Percentiles rank a stretch among this genome's conserved stretches.
These are phyloP conservation scores for Seminavis robusta DNA, from an alignment of 108 stramenopile species.

Conservation along the genomic window DNA sequence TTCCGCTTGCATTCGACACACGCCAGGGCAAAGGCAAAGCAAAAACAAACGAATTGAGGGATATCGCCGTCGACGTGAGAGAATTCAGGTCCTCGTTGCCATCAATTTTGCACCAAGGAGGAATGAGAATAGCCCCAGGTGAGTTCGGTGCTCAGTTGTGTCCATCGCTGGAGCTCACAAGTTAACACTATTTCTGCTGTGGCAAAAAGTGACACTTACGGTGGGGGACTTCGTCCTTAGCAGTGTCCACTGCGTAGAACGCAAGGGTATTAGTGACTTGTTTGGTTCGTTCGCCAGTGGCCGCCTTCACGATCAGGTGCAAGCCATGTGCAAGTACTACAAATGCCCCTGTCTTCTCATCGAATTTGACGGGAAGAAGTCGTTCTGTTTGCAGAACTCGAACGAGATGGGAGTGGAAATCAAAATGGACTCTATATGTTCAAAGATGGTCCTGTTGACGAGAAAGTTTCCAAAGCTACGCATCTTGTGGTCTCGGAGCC, in stretches of 20 bases:
- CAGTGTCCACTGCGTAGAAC: constrained; percentile 94
- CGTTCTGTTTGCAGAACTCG: constrained; percentile 81
- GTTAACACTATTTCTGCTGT: no score
- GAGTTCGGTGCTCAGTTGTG: no score
- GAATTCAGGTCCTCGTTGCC: constrained; percentile 97
- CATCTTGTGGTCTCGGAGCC: constrained; percentile 90
- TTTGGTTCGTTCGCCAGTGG: constrained; percentile 92
- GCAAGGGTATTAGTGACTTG: constrained; percentile 94
- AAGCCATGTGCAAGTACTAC: constrained; percentile 93
- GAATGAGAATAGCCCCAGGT: constrained; percentile 87
- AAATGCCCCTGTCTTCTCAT: constrained; percentile 85
- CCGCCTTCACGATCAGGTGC: constrained; percentile 91
- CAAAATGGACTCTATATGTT: constrained; percentile 69
- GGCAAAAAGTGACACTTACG: constrained; percentile 84
- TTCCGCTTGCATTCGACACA: constrained; percentile 80
- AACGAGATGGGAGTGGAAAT: constrained; percentile 86
- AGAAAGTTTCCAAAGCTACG: constrained; percentile 90
- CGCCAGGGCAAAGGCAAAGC: constrained; percentile 63
- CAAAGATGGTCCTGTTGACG: constrained; percentile 84
- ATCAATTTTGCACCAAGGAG: constrained; percentile 92
- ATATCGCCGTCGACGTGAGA: constrained; percentile 93
- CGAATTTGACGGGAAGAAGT: constrained; percentile 91
- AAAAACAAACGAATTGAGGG: constrained; percentile 41
- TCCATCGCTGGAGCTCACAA: no score
- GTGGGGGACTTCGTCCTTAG: constrained; percentile 97